Conservation (phyloP, 1,284 basidiomycete species). For the Moesziomyces globuligerus region DNA sequence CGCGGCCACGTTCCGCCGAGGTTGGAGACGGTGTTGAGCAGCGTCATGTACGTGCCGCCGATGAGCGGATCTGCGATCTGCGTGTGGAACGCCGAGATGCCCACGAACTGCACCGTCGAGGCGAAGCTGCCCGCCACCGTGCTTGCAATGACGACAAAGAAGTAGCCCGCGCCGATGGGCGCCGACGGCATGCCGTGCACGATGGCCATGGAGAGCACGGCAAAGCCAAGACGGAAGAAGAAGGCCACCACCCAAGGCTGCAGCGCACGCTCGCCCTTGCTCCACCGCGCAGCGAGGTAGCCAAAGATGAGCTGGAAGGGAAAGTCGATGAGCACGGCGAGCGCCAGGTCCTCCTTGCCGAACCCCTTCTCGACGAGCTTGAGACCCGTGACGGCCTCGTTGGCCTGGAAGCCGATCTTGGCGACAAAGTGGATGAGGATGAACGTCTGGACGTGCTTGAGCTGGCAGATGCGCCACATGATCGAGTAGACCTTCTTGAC, state of each 20-base stretch:
- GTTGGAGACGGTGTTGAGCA: slow-evolving; percentile 95
- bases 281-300: slow-evolving; percentile 93
- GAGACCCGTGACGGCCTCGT: slow-evolving; percentile 89
- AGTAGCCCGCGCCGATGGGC: slow-evolving; percentile 76
- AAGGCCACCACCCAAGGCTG: slow-evolving; percentile 85
- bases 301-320: slow-evolving; percentile 96
- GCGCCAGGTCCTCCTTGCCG: slow-evolving; percentile 91
- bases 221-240: slow-evolving; percentile 83
- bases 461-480: slow-evolving; percentile 91
- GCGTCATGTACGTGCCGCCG: slow-evolving; percentile 75
- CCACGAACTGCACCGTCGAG: slow-evolving; percentile 97
- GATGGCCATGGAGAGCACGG: slow-evolving; percentile 76
- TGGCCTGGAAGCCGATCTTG: slow-evolving; percentile 95
- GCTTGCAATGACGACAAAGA: slow-evolving; percentile 79
- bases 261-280: slow-evolving; percentile 67
- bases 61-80: slow-evolving; percentile 96
- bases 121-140: slow-evolving; percentile 88
- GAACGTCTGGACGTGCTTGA: slow-evolving; percentile 91
- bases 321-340: slow-evolving; percentile 95
- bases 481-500: slow-evolving; percentile 89
- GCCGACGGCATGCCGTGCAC: slow-evolving; percentile 83
- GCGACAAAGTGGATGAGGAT: slow-evolving; percentile 88
- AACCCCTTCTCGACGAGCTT: slow-evolving; percentile 98
- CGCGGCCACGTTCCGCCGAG: slow-evolving; percentile 98
- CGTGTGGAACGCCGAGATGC: slow-evolving; percentile 97